Base-by-base conservation (phyloP, 2,329 filamentous ascomycete species). In the Atkinsonella hypoxylon region DNA sequence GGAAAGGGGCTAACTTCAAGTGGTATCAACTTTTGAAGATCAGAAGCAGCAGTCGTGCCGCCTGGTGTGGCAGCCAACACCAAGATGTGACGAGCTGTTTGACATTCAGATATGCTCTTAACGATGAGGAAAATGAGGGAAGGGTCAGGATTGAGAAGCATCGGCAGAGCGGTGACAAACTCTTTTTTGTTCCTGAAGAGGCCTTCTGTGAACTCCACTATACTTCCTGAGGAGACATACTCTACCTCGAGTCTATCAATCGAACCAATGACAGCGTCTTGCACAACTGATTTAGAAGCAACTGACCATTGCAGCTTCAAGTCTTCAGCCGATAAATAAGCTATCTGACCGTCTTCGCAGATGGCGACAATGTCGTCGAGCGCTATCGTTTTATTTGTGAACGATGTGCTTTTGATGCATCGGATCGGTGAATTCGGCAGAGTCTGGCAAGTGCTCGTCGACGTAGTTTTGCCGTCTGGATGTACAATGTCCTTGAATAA, bases 401-500 rank as follows among this genome's bases (percentile, higher is more conserved):
- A 56, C 2, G 60, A 63, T 18, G 62, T 60, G 52, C 60, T 63
- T 31, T 64, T 65, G n/a, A 70, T 59, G 54, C 66, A 67, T 49
- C 55, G 62, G 45, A 68, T 57, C 3, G 65, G 56, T 26, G 68
- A 66, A 20, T 62, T 62, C 15, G 65, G 65, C 22, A 82, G 62
- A 4, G 64, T 63, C 22, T 70, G 67, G 2, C 72, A 71, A 31
- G 65, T 64, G 9, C 70, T 77, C 2, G 72, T 75, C 20, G 78
- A 77, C 5, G 68, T 72, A 1, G 76, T 77, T 53, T 76, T 73
- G 52, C 74, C 74, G 22, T 75, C 70, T 6, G 68, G 67, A 38
- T 74, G 72, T 10, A 76, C 71, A 3, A 71, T 66, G 56, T 84
- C 80, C 57, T 74, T 77, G 66, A 83, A 83, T 2, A 83, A 64